Evolutionary conservation across 2,329 filamentous ascomycete genomes (phyloP).

Genomic region (Clonostachys solani): DNA sequence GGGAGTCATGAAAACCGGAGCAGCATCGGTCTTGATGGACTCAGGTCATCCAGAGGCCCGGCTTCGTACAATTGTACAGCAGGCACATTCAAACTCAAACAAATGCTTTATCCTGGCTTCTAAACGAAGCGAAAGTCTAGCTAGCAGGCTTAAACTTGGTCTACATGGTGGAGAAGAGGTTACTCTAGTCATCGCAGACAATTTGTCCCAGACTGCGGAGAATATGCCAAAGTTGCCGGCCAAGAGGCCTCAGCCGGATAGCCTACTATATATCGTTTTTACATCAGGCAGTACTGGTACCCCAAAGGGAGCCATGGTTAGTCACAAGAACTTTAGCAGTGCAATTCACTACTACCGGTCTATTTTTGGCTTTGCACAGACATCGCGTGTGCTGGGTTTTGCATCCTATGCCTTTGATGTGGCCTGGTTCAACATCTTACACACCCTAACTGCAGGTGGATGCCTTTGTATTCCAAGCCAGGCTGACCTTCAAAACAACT

Average conservation of each 20-base stretch:
- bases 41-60: slow-evolving; percentile 1
- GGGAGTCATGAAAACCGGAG: slow-evolving; percentile 12
- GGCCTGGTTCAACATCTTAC: slow-evolving; percentile 2
- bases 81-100: neutral
- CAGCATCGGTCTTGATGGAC: slow-evolving; percentile 12
- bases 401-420: slow-evolving; percentile 7
- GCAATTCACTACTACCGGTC: slow-evolving; percentile 1
- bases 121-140: neutral
- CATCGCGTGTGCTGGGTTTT: slow-evolving; percentile 5
- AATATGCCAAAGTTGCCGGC: neutral
- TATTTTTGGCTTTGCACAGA: neutral
- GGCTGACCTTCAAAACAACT: slow-evolving; percentile 2
- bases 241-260: neutral
- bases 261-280: slow-evolving; percentile 6
- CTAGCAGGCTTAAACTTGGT: neutral
- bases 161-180: neutral
- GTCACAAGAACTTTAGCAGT: slow-evolving; percentile 2
- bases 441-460: slow-evolving; percentile 4
- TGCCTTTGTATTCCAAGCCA: slow-evolving; percentile 12
- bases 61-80: neutral
- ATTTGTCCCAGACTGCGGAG: neutral
- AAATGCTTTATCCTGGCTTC: neutral
- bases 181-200: neutral
- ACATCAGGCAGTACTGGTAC: slow-evolving; percentile 4
- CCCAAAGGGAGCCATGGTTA: slow-evolving; percentile 5